Evolutionary conservation across 73 alveolate genomes (phyloP).

Genomic region (Tetrahymena borealis): DNA sequence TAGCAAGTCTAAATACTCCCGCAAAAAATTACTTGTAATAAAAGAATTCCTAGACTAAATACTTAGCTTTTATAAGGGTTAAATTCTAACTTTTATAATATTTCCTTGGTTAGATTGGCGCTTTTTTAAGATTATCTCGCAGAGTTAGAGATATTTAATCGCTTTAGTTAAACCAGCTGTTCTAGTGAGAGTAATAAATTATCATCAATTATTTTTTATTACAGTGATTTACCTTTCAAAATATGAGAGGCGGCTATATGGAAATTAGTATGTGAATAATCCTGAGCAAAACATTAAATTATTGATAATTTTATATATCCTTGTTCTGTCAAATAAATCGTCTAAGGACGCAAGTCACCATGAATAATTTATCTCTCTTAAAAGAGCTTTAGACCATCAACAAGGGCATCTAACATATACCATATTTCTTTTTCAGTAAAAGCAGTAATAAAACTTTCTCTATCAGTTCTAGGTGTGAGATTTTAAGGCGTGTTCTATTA

Average conservation of each 20-base stretch:
- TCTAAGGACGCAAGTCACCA: not conserved
- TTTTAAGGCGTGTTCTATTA: not conserved
- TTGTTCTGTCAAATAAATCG: not conserved
- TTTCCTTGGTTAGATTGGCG: not conserved
- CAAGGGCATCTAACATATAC: not conserved
- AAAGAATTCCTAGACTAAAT: not conserved
- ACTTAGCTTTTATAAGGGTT: not conserved
- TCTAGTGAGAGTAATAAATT: not conserved
- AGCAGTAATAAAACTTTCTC: not conserved
- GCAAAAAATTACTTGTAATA: not conserved
- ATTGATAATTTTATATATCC: not conserved
- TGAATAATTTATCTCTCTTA: not conserved
- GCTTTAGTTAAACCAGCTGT: not conserved
- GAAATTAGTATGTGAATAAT: not conserved
- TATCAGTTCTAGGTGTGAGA: not conserved
- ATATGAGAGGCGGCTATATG: not conserved
- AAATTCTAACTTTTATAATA: not conserved
- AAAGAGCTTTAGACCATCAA: not conserved
- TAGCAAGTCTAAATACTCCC: not conserved
- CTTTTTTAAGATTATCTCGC: not conserved
- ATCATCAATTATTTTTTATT: not conserved
- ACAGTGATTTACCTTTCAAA: not conserved
- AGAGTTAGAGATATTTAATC: not conserved
- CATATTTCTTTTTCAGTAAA: not conserved
- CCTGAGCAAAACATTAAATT: not conserved